Conservation (phyloP, 805 yeast genomes). For the Ogataea trehaloabstinens region DNA sequence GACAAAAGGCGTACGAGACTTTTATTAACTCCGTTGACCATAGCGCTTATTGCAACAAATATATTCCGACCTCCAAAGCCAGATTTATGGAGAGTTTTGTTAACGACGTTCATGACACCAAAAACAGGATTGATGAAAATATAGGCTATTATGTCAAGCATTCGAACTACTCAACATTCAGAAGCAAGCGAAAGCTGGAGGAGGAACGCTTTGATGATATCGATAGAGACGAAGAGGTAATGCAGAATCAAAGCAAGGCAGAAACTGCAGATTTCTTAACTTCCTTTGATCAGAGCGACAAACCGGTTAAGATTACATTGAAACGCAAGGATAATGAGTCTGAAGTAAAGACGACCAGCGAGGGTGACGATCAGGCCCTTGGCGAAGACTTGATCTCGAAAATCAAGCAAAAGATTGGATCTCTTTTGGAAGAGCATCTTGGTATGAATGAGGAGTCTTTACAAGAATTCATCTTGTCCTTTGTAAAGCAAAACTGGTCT, state of each 20-base stretch:
- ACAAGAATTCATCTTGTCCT: conserved; percentile 40
- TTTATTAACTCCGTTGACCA: conserved; percentile 32
- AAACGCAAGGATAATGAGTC: conserved; percentile 12
- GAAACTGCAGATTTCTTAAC: conserved; percentile 19
- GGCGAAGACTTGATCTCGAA: conserved; percentile 13
- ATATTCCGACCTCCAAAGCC: conserved; percentile 20
- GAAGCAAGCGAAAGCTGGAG: conserved; percentile 34
- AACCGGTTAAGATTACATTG: conserved; percentile 23
- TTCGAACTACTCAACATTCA: conserved; percentile 39
- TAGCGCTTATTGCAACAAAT: conserved; percentile 18
- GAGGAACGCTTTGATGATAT: conserved; percentile 44
- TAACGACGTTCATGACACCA: conserved; percentile 14
- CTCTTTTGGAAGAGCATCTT: conserved; percentile 47
- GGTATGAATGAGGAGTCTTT: conserved; percentile 55
- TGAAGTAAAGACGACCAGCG: not conserved
- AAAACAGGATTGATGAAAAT: conserved; percentile 34
- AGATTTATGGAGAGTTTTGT: conserved; percentile 32
- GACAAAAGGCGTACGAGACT: conserved; percentile 35
- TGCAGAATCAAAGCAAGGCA: conserved; percentile 17
- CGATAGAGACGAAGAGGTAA: conserved; percentile 38
- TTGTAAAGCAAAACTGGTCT: conserved; percentile 35
- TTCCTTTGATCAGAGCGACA: conserved; percentile 14
- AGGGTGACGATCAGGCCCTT: not conserved
- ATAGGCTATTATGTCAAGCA: conserved; percentile 40
- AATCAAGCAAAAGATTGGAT: conserved; percentile 38